Conservation (phyloP, 1,284 basidiomycete species). For the Marasmius sp. region DNA sequence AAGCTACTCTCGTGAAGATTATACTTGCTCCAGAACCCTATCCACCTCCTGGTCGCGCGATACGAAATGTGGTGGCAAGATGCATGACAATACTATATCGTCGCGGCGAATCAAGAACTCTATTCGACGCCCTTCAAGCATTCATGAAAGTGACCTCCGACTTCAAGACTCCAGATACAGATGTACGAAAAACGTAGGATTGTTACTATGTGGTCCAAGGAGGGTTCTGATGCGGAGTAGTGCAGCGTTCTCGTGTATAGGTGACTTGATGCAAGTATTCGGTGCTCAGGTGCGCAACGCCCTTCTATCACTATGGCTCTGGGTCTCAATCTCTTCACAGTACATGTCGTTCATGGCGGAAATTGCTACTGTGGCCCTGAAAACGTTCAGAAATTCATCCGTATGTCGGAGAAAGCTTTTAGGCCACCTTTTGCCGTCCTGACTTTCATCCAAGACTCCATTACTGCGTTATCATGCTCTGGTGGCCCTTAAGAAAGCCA, state of each 20-base stretch:
- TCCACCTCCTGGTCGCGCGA: slow-evolving; percentile 81
- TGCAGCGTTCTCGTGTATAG: slow-evolving; percentile 79
- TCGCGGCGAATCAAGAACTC: slow-evolving; percentile 77
- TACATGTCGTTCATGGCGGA: slow-evolving; percentile 96
- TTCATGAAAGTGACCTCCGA: slow-evolving; percentile 77
- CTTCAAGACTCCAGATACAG: slow-evolving; percentile 64
- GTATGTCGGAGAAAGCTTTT: slow-evolving; percentile 37
- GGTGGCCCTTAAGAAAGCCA: slow-evolving; percentile 71
- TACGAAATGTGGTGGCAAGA: slow-evolving; percentile 78
- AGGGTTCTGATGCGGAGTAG: slow-evolving; percentile 35
- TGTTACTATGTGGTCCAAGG: background rate
- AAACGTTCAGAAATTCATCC: slow-evolving; percentile 68
- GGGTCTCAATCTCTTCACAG: slow-evolving; percentile 36
- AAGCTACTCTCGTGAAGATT: slow-evolving; percentile 63
- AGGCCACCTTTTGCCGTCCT: slow-evolving; percentile 6
- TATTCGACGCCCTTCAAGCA: slow-evolving; percentile 87
- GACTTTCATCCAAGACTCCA: slow-evolving; percentile 52
- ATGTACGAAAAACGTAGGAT: slow-evolving; percentile 67
- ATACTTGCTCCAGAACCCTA: slow-evolving; percentile 60
- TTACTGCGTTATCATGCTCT: slow-evolving; percentile 86
- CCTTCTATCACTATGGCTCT: background rate
- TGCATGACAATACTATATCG: slow-evolving; percentile 80
- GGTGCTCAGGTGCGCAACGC: slow-evolving; percentile 73
- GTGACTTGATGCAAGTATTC: slow-evolving; percentile 83
- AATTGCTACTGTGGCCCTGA: slow-evolving; percentile 65